Conservation (phyloP, 2,329 filamentous ascomycete species). For the Aspergillus sp. region DNA sequence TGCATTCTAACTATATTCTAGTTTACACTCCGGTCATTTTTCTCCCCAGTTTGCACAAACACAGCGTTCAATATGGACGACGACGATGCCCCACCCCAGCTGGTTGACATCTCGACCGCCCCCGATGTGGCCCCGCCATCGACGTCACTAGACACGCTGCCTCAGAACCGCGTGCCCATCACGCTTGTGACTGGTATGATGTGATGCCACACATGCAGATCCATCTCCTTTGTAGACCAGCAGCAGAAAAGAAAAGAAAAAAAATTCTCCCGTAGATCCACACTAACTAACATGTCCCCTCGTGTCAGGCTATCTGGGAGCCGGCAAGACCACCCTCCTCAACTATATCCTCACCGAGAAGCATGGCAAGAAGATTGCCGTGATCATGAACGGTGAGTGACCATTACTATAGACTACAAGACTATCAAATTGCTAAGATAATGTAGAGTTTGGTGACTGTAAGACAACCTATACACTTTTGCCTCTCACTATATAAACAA, state of each 20-base stretch:
- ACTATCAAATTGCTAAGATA: background rate
- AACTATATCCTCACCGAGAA: conserved; percentile 95
- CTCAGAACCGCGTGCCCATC: conserved; percentile 49
- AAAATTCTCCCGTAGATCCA: background rate
- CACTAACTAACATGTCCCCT: background rate
- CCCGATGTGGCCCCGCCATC: conserved; percentile 29
- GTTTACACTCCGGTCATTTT: background rate
- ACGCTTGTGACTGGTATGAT: conserved; percentile 53
- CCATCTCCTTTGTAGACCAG: background rate
- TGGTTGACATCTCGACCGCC: conserved; percentile 43
- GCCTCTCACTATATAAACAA: background rate
- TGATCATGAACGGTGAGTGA: conserved; percentile 84
- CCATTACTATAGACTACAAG: background rate
- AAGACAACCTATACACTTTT: conserved; percentile 34
- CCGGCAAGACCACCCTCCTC: conserved; percentile 90
- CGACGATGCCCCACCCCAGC: conserved; percentile 47
- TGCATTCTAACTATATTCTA: background rate
- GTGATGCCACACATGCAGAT: conserved; percentile 5
- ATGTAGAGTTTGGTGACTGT: conserved; percentile 78
- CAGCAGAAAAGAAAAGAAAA: background rate
- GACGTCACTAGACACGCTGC: conserved; percentile 27
- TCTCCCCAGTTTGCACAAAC: background rate
- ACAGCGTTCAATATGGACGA: conserved; percentile 35
- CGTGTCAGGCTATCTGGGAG: conserved; percentile 78
- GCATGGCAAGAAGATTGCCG: conserved; percentile 96